Evolutionary conservation across 495 filamentous ascomycete genomes (phyloP), one percentile per base, ranked within the genome.

Genomic region (Aspergillus carlsbadensis): DNA sequence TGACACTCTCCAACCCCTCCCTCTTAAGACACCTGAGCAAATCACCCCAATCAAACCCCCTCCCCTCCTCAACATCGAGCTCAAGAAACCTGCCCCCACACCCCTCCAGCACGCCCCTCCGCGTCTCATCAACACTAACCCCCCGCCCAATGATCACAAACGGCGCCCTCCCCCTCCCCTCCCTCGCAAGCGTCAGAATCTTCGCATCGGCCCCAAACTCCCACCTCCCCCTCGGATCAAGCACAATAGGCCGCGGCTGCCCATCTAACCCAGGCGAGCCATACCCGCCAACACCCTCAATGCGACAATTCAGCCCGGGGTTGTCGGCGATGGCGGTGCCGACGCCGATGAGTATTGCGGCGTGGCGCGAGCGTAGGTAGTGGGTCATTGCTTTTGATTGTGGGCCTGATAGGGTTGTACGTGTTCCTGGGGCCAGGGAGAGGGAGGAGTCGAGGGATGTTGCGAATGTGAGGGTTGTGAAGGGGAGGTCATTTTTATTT

Each of bases 331-430:
- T 68, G 21, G 90, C 91, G 6, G 93, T 98, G 3, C 88, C 87
- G 8, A 88, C 87, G 8, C 93, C 93, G n/a, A 98, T 77, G 15
- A 94, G 76, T 57, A 98, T 96, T 7, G 88, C 91, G 52, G 89
- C 84, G 69, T 98, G 92, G 6, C 79, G 80, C 7, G 84, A 84
- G 52, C 93, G 90, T 6, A 98, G 83, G 65, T 87, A 91, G 67
- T 98, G 93, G 10, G 93, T 97, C 87, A 98, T 91, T 37, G 87
- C 85, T 68, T 96, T 96, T 17, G 90, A 87, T 42, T 85, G 76
- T 0, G 86, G 83, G 5, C 92, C 91, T 1, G 92, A 96, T 3
- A 97, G 84, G 0, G 77, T 68, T 2, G 92, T 96, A 54, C 84
- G 86, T 34, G 79, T 72, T 17, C 91, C 91, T 0, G 90, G 91